Evolutionary conservation across 306 rosid genomes (phyloP).

Genomic region (Mucuna pruriens): DNA sequence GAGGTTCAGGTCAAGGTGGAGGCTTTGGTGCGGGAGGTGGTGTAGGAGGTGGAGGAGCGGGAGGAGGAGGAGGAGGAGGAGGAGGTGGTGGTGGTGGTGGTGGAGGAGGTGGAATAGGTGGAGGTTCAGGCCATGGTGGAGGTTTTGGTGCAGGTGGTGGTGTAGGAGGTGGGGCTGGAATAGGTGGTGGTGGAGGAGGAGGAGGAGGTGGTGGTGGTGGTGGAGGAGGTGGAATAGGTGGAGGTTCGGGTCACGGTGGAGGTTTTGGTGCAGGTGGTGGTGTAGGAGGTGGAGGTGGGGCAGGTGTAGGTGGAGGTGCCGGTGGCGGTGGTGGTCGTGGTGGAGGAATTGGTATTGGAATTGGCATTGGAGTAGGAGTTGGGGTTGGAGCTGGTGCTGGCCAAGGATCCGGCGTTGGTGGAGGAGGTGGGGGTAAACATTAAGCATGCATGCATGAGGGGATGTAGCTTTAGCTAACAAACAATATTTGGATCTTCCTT

Average conservation of each 20-base stretch:
- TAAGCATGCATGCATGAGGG: conserved; percentile 8
- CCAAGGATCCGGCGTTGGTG: conserved; percentile 44
- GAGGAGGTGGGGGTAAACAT: conserved; percentile 48
- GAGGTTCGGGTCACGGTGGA: conserved; percentile 42
- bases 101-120: conserved; percentile 44
- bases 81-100: conserved; percentile 40
- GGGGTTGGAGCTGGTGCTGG: conserved; percentile 56
- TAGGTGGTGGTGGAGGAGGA: conserved; percentile 44
- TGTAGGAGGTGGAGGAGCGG: conserved; percentile 29
- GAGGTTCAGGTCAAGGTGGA: conserved; percentile 47
- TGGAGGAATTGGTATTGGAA: conserved; percentile 49
- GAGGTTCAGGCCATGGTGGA: conserved; percentile 47
- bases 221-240: conserved; percentile 47
- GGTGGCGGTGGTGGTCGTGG: conserved; percentile 54
- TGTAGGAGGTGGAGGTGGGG: conserved; percentile 55
- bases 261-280: conserved; percentile 53
- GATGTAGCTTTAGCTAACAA: not conserved
- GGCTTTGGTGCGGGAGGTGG: conserved; percentile 59
- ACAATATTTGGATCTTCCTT: not conserved
- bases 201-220: conserved; percentile 33
- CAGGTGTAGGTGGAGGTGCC: conserved; percentile 43
- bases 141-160: conserved; percentile 59
- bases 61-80: conserved; percentile 43
- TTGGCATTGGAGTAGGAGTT: conserved; percentile 60
- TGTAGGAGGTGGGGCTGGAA: conserved; percentile 32